These are phyloP conservation scores for Kwoniella bestiolae DNA, from an alignment of 768 basidiomycete genomes.

Conservation along the genomic window DNA sequence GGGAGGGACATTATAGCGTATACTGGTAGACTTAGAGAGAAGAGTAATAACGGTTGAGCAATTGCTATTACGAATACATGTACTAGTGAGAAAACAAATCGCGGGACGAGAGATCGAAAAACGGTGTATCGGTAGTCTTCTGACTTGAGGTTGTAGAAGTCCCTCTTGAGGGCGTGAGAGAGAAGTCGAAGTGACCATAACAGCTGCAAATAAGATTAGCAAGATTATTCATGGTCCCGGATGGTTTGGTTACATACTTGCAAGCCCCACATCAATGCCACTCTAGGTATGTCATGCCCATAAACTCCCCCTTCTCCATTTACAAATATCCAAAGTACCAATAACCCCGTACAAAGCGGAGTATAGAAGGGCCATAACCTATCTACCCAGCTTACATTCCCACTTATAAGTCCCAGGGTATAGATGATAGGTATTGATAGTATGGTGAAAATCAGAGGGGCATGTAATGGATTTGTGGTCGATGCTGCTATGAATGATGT, in stretches of 20 bases:
- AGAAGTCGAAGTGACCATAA: slow-evolving; percentile 63
- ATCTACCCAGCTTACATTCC: slow-evolving; percentile 60
- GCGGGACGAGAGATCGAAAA: slow-evolving; percentile 67
- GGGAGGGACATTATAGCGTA: slow-evolving; percentile 57
- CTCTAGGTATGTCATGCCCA: slow-evolving; percentile 68
- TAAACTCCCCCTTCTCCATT: slow-evolving; percentile 60
- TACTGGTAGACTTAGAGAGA: slow-evolving; percentile 62
- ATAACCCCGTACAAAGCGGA: slow-evolving; percentile 77
- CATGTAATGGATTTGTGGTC: slow-evolving; percentile 44
- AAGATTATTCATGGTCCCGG: neutral
- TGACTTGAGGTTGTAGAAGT: slow-evolving; percentile 66
- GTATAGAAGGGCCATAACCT: slow-evolving; percentile 76
- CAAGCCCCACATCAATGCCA: slow-evolving; percentile 73
- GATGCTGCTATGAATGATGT: slow-evolving; percentile 28
- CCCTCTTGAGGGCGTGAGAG: slow-evolving; percentile 83
- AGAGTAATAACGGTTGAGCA: slow-evolving; percentile 79
- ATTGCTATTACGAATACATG: slow-evolving; percentile 76
- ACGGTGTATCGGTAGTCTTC: slow-evolving; percentile 87
- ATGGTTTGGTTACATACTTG: slow-evolving; percentile 64
- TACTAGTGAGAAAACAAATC: slow-evolving; percentile 66
- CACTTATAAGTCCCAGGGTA: slow-evolving; percentile 46
- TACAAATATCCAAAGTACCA: slow-evolving; percentile 69
- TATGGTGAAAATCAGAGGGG: slow-evolving; percentile 32
- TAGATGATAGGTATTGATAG: slow-evolving; percentile 37
- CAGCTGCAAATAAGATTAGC: slow-evolving; percentile 15